phyloP scores from a whole-genome alignment of 2,329 filamentous ascomycete genomes.

The Claviceps pazoutovae region DNA sequence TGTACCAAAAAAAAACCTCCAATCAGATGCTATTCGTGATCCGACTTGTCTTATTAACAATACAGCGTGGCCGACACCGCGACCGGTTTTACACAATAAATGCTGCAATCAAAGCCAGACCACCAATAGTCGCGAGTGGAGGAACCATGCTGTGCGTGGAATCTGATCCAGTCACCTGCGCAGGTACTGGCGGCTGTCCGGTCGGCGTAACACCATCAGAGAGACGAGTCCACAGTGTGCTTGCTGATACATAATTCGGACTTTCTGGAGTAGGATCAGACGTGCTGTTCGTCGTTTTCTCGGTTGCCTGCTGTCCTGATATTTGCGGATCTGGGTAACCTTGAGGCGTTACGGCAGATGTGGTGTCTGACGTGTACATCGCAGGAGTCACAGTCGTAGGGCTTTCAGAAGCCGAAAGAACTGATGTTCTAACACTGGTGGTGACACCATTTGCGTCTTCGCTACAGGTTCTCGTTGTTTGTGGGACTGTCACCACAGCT shows the following conservation, averaged over 20 bases:
- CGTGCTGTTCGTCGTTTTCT: constrained; percentile 6
- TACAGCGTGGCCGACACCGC: neutral
- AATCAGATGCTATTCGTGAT: constrained; percentile 3
- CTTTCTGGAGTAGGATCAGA: constrained; percentile 3
- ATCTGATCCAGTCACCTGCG: constrained; percentile 15
- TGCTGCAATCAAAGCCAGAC: constrained; percentile 15
- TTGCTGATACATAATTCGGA: constrained; percentile 10
- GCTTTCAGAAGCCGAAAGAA: neutral
- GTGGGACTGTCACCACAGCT: neutral
- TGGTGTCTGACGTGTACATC: constrained; percentile 1
- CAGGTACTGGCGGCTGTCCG: constrained; percentile 13
- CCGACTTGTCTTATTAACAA: neutral
- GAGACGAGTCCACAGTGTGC: constrained; percentile 12
- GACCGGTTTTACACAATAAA: constrained; percentile 11
- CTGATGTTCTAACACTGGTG: neutral
- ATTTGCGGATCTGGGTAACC: constrained; percentile 1
- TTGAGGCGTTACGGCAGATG: constrained; percentile 1
- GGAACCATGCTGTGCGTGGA: constrained; percentile 11
- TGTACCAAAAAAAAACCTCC: constrained; percentile 7
- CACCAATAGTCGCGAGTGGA: constrained; percentile 11
- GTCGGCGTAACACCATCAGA: constrained; percentile 9
- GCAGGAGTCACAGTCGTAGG: constrained; percentile 1
- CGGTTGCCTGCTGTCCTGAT: constrained; percentile 3
- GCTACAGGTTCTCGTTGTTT: constrained; percentile 1
- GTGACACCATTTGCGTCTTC: neutral